Evolutionary conservation across 2,329 filamentous ascomycete species (phyloP).

Genomic region (Lasiodiplodia gonubiensis): DNA sequence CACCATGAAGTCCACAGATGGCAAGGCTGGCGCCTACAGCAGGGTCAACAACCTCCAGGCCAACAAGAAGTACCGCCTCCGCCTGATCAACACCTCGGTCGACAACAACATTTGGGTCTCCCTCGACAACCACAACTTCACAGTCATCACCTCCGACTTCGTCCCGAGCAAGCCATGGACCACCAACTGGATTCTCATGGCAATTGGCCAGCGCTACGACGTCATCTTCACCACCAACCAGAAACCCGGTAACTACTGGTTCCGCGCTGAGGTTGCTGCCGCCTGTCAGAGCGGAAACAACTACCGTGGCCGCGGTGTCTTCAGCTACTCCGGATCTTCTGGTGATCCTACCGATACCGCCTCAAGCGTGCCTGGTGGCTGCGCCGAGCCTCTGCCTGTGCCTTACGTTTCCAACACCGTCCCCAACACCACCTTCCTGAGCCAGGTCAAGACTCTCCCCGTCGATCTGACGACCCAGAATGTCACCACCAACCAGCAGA

Average conservation of each 20-base stretch:
- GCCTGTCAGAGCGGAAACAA: constrained; percentile 45
- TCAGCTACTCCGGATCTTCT: constrained; percentile 39
- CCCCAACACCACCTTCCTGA: constrained; percentile 41
- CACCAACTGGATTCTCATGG: constrained; percentile 46
- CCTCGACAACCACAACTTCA: constrained; percentile 41
- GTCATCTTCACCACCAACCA: constrained; percentile 52
- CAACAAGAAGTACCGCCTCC: constrained; percentile 61
- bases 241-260: constrained; percentile 50
- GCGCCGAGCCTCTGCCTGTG: constrained; percentile 34
- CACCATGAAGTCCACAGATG: constrained; percentile 57
- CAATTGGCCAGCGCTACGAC: constrained; percentile 53
- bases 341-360: constrained; percentile 34
- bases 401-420: constrained; percentile 43
- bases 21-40: constrained; percentile 39
- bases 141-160: constrained; percentile 43
- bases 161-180: constrained; percentile 41
- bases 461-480: constrained; percentile 41
- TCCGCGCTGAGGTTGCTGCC: constrained; percentile 47
- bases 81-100: constrained; percentile 60
- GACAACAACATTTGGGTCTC: constrained; percentile 37
- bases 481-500: constrained; percentile 45
- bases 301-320: constrained; percentile 41
- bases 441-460: constrained; percentile 40
- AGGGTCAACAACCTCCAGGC: constrained; percentile 40
- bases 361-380: constrained; percentile 33